A percentile compares a stretch with the other conserved stretches of the same genome.
Evolutionary conservation across 805 yeast genomes (phyloP).

Genomic region (Torulaspora gathmanii): DNA sequence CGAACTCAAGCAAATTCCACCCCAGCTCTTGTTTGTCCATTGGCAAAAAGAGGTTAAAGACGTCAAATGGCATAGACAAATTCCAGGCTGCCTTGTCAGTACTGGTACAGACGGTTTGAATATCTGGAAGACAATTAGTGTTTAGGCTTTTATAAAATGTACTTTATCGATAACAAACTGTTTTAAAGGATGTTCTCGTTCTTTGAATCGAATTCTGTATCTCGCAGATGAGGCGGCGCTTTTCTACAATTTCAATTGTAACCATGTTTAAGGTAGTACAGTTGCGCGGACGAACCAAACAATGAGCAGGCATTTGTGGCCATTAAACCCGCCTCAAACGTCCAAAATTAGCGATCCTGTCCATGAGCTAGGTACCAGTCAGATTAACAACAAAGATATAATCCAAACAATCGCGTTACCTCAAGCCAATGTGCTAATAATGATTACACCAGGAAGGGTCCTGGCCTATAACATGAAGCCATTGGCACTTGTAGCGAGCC

Average conservation of each 20-base stretch:
- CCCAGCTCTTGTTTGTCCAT: conserved; percentile 92
- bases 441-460: conserved; percentile 30
- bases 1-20: conserved; percentile 86
- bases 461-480: conserved; percentile 35
- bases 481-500: conserved; percentile 31
- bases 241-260: not conserved
- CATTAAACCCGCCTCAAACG: conserved; percentile 30
- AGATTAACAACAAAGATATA: conserved; percentile 21
- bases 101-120: conserved; percentile 95
- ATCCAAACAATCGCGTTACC: conserved; percentile 26
- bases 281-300: not conserved
- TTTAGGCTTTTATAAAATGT: conserved; percentile 36
- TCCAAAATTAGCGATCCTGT: conserved; percentile 18
- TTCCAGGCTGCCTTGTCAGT: conserved; percentile 90
- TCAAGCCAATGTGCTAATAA: conserved; percentile 26
- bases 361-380: conserved; percentile 3
- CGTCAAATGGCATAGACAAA: conserved; percentile 95
- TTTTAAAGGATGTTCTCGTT: not conserved
- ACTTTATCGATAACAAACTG: not conserved
- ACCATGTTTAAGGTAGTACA: not conserved
- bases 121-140: conserved; percentile 95
- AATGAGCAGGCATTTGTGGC: conserved; percentile 25
- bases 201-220: not conserved
- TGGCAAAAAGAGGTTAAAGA: conserved; percentile 98
- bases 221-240: not conserved